Base-by-base conservation (phyloP, 2,329 filamentous ascomycete genomes). In the Alternaria burnsii region DNA sequence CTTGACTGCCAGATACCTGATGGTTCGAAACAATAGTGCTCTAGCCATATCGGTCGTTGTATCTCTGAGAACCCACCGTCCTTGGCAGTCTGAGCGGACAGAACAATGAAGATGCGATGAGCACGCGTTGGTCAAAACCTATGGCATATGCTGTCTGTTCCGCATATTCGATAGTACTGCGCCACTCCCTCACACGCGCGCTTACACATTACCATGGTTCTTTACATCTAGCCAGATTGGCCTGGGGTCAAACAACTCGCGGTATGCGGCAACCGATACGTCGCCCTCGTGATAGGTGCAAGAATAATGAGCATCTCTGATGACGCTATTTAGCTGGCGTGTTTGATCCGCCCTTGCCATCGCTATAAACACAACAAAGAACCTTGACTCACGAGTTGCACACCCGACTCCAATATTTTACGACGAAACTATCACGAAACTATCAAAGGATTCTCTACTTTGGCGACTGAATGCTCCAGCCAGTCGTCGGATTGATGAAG, bases 281-380 rank as follows among this genome's bases (percentile, higher is more conserved):
- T 36, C 46, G 12, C 32, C n/a, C 12, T 38, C 32, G 5, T 24
- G 30, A 18, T 18, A 11, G 14, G 18, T 22, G 11, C 20, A 22
- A 14, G 9, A 50, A 50, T 38, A 50, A 50, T 38, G 32, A 50
- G 46, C 12, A 20, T 14, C 14, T 50, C 22, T 24, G 34, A 14
- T 26, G 5, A n/a, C 14, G 46, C 5, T 38, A 32, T 26, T 50
- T 26, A 32, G 46, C 46, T 50, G 36, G 46, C 6, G 32, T n/a
- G 36, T 20, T 20, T 36, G 16, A 52, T 26, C 34, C 22, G 24
- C 50, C 50, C 50, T 52, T 52, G 24, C 24, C 28, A 34, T 52
- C 41, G 22, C 50, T 52, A 52, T 40, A 52, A 52, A 52, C 50
- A 26, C 36, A 20, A 52, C 50, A 52, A 52, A 50, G 46, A 26